These are phyloP conservation scores for Citrullus amarus DNA, from an alignment of 306 rosid genomes.

Conservation along the genomic window DNA sequence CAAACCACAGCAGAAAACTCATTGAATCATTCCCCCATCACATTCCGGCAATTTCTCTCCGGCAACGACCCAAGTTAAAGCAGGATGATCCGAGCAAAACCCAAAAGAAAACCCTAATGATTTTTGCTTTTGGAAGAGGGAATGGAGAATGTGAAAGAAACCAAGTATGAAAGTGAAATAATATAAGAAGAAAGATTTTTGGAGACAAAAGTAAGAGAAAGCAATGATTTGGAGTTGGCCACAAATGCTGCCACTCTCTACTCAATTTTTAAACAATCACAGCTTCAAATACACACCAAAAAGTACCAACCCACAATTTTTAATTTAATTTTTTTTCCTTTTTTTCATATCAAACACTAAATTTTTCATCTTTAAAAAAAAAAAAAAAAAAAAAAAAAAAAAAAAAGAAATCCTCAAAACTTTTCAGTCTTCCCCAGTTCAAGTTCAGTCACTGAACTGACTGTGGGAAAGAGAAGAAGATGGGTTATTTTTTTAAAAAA, in stretches of 20 bases:
- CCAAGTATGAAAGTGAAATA: constrained; percentile 15
- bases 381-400: no score
- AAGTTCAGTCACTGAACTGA: background rate
- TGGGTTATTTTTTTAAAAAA: background rate
- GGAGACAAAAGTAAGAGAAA: constrained; percentile 62
- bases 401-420: background rate
- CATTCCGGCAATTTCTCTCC: constrained; percentile 25
- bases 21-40: constrained; percentile 26
- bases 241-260: constrained; percentile 59
- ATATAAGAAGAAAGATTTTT: constrained; percentile 33
- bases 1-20: constrained; percentile 21
- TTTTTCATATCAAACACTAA: background rate
- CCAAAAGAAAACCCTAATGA: constrained; percentile 5
- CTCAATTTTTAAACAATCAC: constrained; percentile 16
- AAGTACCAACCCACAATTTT: background rate
- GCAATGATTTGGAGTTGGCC: constrained; percentile 64
- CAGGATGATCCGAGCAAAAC: background rate
- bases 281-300: constrained; percentile 16
- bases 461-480: background rate
- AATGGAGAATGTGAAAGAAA: background rate
- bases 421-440: background rate
- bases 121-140: background rate
- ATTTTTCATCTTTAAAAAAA: no score
- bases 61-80: background rate
- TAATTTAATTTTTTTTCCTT: no score